These are phyloP conservation scores for Corynespora cassiicola DNA, from an alignment of 2,329 filamentous ascomycete species.

Conservation along the genomic window DNA sequence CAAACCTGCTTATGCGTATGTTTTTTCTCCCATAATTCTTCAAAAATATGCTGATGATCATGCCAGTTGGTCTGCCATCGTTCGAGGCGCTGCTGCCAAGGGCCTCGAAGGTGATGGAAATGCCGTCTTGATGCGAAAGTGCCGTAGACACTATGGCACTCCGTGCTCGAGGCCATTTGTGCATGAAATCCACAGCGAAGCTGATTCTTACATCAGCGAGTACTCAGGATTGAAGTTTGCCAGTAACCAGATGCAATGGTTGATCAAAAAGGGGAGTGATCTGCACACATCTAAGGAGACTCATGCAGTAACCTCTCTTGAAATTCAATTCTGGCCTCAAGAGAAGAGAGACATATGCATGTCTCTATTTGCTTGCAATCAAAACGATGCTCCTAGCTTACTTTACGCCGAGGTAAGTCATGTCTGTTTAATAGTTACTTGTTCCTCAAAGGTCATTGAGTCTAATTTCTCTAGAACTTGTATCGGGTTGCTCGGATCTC, in stretches of 20 bases:
- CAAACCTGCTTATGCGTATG: slow-evolving; percentile 25
- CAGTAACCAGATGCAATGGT: slow-evolving; percentile 13
- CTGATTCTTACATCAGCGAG: slow-evolving; percentile 9
- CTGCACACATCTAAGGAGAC: slow-evolving; percentile 1
- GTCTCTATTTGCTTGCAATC: no score
- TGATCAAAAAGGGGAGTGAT: slow-evolving; percentile 23
- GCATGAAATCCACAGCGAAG: slow-evolving; percentile 3
- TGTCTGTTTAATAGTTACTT: no score
- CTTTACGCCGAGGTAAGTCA: no score
- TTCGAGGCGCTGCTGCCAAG: slow-evolving; percentile 28
- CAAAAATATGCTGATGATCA: slow-evolving; percentile 3
- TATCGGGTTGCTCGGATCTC: slow-evolving; percentile 12
- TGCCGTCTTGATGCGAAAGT: slow-evolving; percentile 19
- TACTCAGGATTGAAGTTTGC: slow-evolving; percentile 10
- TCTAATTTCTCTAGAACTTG: slow-evolving; percentile 14
- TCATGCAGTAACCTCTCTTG: background rate
- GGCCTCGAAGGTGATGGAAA: slow-evolving; percentile 24
- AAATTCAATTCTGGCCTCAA: background rate
- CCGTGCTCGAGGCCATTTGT: background rate
- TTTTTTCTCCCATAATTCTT: background rate
- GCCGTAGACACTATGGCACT: slow-evolving; percentile 29
- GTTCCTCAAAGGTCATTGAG: no score
- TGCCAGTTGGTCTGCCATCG: slow-evolving; percentile 33
- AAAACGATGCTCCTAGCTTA: slow-evolving; percentile 4
- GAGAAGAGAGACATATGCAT: background rate